Percentiles rank a stretch among this genome's conserved stretches.
phyloP scores from a whole-genome alignment of 441 rosid species.

The Arabidopsis hybrid region DNA sequence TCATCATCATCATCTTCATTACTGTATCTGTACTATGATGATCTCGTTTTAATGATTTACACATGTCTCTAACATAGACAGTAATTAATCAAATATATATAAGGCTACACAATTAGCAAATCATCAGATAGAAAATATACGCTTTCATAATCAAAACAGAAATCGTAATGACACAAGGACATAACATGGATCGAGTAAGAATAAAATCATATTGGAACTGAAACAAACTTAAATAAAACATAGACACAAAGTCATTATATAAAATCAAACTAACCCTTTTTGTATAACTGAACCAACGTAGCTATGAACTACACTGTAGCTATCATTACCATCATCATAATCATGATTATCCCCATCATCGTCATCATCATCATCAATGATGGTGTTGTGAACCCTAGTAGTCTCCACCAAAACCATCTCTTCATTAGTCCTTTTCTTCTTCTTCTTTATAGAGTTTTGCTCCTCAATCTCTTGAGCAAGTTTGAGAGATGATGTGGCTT shows the following conservation, averaged over 20 bases:
- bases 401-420: conserved; percentile 41
- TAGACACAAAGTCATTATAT: not conserved
- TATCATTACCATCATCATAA: conserved; percentile 40
- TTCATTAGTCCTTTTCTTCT: conserved; percentile 34
- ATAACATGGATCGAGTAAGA: conserved; percentile 13
- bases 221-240: conserved; percentile 23
- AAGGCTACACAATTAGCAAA: not conserved
- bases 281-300: conserved; percentile 40
- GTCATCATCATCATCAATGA: conserved; percentile 4
- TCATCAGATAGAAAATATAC: not conserved
- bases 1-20: conserved; percentile 28
- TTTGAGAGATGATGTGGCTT: conserved; percentile 33
- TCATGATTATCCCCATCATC: conserved; percentile 14
- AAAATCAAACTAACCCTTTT: conserved; percentile 27
- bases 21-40: conserved; percentile 29
- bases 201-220: not conserved
- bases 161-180: conserved; percentile 6
- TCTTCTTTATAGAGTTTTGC: conserved; percentile 26
- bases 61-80: conserved; percentile 1
- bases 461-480: conserved; percentile 35
- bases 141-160: not conserved
- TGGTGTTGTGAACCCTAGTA: conserved; percentile 33
- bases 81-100: not conserved
- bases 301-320: conserved; percentile 44
- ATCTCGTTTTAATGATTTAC: conserved; percentile 3